Base-by-base conservation (phyloP, 2,329 filamentous ascomycete species). In the Paecilomyces variotii region DNA sequence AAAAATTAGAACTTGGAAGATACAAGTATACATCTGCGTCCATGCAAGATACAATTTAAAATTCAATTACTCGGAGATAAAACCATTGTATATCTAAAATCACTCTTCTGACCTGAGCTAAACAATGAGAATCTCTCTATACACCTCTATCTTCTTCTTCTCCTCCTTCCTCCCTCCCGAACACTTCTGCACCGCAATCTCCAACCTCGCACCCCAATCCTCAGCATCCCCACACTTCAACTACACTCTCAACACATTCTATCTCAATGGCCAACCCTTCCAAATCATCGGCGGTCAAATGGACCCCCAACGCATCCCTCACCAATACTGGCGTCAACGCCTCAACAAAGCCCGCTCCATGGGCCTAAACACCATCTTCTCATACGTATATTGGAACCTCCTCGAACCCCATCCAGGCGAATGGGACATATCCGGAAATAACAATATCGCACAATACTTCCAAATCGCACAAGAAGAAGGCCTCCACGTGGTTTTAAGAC, bases 361-460 rank as follows among this genome's bases (percentile, higher is more conserved):
- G 78, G 78, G 79, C 0, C 59, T 81, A 0, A 81, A 81, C 60
- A 81, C 79, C 0, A 77, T 81, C 53, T 80, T 82, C 61, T 75
- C 73, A 49, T 82, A 82, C 63, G 68, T 81, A 3, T 82, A 76
- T 64, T 82, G 80, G 80, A 77, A 82, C 63, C 62, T 78, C 2
- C 65, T 82, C 1, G 78, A 81, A 63, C 77, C 76, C 3, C 62
- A 59, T 0, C 74, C 64, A 6, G 78, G 76, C 0, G 54, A 62
- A 11, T 82, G 78, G 75, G 62, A 69, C 30, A 71, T 65, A 2
- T 67, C 3, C 6, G 71, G 66, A 4, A 70, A 72, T 12, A 82
- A 82, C 56, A 75, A 83, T 54, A 74, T 84, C 53, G 77, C 78
- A 1, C 67, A 67, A 10, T 82, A 80, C 63, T 79, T 82, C 66